phyloP scores from a whole-genome alignment of 1,139 yeast genomes.

The Suhomyces ambrosiae region DNA sequence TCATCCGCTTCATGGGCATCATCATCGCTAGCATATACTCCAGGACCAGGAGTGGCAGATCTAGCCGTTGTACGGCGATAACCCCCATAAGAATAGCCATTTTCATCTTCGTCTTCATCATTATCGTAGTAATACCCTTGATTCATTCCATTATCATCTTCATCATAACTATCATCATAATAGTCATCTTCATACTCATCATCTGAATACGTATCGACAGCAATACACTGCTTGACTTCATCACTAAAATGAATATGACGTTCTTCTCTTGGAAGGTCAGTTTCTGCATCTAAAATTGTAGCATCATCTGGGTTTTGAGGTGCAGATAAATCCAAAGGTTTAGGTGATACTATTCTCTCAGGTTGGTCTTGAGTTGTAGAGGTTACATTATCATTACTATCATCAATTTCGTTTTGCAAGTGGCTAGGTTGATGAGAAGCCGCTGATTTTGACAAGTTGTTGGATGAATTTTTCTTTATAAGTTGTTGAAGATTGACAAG shows the following conservation, averaged over 20 bases:
- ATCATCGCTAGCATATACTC: slow-evolving; percentile 12
- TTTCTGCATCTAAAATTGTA: not conserved
- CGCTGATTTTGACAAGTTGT: slow-evolving; percentile 7
- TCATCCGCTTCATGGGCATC: slow-evolving; percentile 30
- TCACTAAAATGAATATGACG: slow-evolving; percentile 90
- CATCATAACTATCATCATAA: slow-evolving; percentile 18
- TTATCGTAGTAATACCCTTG: slow-evolving; percentile 14
- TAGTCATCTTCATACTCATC: slow-evolving; percentile 35
- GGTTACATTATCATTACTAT: not conserved
- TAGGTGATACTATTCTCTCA: not conserved
- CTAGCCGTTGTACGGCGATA: slow-evolving; percentile 1
- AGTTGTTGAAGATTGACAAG: slow-evolving; percentile 20
- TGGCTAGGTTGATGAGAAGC: not conserved
- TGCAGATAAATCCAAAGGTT: not conserved
- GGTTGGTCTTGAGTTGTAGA: not conserved
- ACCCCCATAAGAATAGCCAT: slow-evolving; percentile 10
- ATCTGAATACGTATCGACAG: slow-evolving; percentile 50
- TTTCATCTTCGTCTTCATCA: slow-evolving; percentile 3
- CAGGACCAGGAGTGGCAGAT: not conserved
- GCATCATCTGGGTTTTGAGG: not conserved
- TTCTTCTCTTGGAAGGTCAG: slow-evolving; percentile 27
- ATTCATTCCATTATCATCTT: slow-evolving; percentile 19
- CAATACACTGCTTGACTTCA: slow-evolving; percentile 89
- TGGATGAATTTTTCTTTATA: slow-evolving; percentile 13
- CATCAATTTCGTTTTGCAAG: not conserved